These are phyloP conservation scores for Ceratobasidium papillatum DNA, from an alignment of 1,284 basidiomycete species.

Conservation along the genomic window DNA sequence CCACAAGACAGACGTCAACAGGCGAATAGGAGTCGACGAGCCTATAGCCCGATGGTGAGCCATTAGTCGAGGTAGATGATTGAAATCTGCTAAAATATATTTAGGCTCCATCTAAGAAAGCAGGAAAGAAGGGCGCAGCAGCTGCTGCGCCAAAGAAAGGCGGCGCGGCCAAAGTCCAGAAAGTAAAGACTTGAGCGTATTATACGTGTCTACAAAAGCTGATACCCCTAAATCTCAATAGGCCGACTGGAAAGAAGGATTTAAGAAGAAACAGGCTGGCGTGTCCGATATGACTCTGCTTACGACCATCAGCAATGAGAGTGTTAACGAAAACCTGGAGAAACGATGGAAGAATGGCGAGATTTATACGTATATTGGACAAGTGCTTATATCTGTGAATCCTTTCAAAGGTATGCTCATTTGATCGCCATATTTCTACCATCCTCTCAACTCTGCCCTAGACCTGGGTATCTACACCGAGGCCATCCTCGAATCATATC, in stretches of 20 bases:
- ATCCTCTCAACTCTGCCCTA: constrained; percentile 49
- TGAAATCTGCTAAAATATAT: neutral
- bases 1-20: constrained; percentile 28
- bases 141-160: constrained; percentile 65
- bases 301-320: constrained; percentile 97
- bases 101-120: constrained; percentile 90
- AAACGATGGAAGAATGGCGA: constrained; percentile 95
- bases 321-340: constrained; percentile 97
- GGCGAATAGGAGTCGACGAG: constrained; percentile 9
- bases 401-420: constrained; percentile 83
- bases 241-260: constrained; percentile 98
- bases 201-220: neutral
- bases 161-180: constrained; percentile 71
- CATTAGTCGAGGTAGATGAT: neutral
- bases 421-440: neutral
- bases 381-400: constrained; percentile 98
- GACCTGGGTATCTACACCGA: constrained; percentile 98
- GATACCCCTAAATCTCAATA: constrained; percentile 50
- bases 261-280: constrained; percentile 97
- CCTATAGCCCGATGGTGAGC: constrained; percentile 21
- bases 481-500: constrained; percentile 85
- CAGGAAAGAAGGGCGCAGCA: constrained; percentile 81
- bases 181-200: constrained; percentile 59
- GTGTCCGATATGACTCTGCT: constrained; percentile 99
- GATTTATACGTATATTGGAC: constrained; percentile 99